Base-by-base conservation (phyloP, 2,329 filamentous ascomycete species). In the Fusarium cyanostomum region DNA sequence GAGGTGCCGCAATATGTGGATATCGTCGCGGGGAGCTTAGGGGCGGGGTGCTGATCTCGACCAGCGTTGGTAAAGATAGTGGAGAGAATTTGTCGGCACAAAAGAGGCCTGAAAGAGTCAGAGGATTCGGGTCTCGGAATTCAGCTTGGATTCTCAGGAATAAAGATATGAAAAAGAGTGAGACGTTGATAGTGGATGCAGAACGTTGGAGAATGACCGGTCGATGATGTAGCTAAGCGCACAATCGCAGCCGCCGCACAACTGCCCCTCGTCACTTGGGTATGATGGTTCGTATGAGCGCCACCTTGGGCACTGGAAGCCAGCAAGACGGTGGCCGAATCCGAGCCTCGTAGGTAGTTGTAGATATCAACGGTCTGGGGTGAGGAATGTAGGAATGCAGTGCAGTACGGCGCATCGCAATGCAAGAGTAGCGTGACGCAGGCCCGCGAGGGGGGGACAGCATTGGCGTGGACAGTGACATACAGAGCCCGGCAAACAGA, bases 361-460 rank as follows among this genome's bases (percentile, higher is more conserved):
- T 31, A 41, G 39, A 45, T 43, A 37, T 28, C 41, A 59, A 41
- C 26, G 48, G 38, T 21, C 44, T 42, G 26, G n/a, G 50, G n/a
- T 41, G 44, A 48, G 24, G 26, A 37, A 28, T 42, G 39, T 30
- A 42, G 52, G 37, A 61, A 16, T 34, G 45, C 31, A 42, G 48
- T 44, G 37, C 57, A 65, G 50, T 18, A 49, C 16, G 51, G 52
- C 63, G 56, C 58, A 68, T 57, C 53, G 53, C 45, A 64, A 41
- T 11, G 61, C 41, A 45, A 50, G 43, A 42, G 52, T 51, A 68
- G 51, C 65, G 67, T 70, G 67, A 69, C 67, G 67, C 70, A 69
- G 56, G 55, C 46, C 63, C 50, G 55, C 62, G 55, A 59, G 64
- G 55, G 54, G 52, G 49, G 50, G 50, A 57, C 37, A 55, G 52